Percentiles rank a stretch among this genome's conserved stretches.
phyloP scores from a whole-genome alignment of 2,329 filamentous ascomycete species.

The Aspergillus pseudoterreus region DNA sequence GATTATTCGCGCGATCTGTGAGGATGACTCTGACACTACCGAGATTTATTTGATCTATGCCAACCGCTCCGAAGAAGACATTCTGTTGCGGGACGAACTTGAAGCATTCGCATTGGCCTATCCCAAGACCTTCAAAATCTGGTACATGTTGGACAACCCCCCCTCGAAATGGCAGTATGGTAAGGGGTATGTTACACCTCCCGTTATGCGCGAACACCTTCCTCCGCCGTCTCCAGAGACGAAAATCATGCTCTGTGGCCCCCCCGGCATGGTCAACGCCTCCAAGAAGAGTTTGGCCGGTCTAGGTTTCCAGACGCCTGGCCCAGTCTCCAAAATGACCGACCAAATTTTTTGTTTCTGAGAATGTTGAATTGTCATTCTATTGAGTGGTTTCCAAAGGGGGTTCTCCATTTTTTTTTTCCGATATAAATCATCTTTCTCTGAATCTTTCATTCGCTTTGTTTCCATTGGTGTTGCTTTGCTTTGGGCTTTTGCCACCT shows the following conservation, averaged over 20 bases:
- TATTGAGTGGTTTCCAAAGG: neutral
- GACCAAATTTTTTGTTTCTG: constrained; percentile 57
- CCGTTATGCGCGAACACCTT: constrained; percentile 49
- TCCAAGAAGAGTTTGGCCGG: constrained; percentile 49
- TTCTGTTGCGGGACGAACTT: constrained; percentile 54
- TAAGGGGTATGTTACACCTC: constrained; percentile 50
- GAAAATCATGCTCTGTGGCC: constrained; percentile 59
- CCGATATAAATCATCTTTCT: neutral
- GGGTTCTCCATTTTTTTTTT: neutral
- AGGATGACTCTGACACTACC: constrained; percentile 56
- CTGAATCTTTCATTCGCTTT: no score
- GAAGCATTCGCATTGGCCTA: constrained; percentile 51
- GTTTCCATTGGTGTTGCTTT: no score
- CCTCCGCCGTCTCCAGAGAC: constrained; percentile 45
- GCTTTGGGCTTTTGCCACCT: no score
- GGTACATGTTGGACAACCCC: constrained; percentile 53
- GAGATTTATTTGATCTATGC: constrained; percentile 57
- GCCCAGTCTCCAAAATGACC: constrained; percentile 48
- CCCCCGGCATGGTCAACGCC: constrained; percentile 58
- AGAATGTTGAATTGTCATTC: neutral
- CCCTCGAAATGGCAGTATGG: constrained; percentile 47
- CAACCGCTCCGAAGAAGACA: constrained; percentile 57
- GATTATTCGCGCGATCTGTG: constrained; percentile 60
- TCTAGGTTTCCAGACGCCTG: constrained; percentile 52
- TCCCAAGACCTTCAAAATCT: constrained; percentile 53